phyloP scores from a whole-genome alignment of 225 moss, liverwort and hornwort genomes.

The Polytrichum formosum region DNA sequence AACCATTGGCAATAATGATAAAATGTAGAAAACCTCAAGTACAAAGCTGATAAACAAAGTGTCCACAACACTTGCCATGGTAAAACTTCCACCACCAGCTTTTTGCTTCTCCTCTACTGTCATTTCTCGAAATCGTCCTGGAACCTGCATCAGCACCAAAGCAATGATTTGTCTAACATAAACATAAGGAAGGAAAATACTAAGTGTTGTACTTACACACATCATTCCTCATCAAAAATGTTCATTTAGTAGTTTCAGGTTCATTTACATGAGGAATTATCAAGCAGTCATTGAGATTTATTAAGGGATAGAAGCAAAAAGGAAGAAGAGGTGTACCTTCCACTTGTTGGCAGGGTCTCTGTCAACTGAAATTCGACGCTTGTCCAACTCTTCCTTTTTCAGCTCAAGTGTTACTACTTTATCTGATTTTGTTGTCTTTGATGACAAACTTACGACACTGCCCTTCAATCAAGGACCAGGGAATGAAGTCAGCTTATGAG shows the following conservation, averaged over 20 bases:
- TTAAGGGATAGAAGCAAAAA: background rate
- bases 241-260: too few species aligned
- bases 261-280: too few species aligned
- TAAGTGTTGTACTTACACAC: too few species aligned
- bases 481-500: background rate
- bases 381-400: slow-evolving; percentile 39
- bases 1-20: too few species aligned
- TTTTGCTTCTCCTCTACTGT: slow-evolving; percentile 40
- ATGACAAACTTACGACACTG: slow-evolving; percentile 57
- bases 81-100: slow-evolving; percentile 65
- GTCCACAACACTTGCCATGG: slow-evolving; percentile 22
- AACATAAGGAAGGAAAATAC: too few species aligned
- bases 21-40: too few species aligned
- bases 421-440: slow-evolving; percentile 55
- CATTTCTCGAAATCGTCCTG: slow-evolving; percentile 46
- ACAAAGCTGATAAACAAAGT: background rate
- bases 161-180: too few species aligned
- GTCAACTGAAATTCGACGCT: slow-evolving; percentile 30
- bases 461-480: background rate
- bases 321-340: slow-evolving; percentile 15
- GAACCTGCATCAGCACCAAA: slow-evolving; percentile 30
- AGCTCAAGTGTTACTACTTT: slow-evolving; percentile 51
- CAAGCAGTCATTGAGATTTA: too few species aligned
- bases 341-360: slow-evolving; percentile 21
- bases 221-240: too few species aligned